phyloP scores from a whole-genome alignment of 768 basidiomycete species.

The Lentinula sp. region DNA sequence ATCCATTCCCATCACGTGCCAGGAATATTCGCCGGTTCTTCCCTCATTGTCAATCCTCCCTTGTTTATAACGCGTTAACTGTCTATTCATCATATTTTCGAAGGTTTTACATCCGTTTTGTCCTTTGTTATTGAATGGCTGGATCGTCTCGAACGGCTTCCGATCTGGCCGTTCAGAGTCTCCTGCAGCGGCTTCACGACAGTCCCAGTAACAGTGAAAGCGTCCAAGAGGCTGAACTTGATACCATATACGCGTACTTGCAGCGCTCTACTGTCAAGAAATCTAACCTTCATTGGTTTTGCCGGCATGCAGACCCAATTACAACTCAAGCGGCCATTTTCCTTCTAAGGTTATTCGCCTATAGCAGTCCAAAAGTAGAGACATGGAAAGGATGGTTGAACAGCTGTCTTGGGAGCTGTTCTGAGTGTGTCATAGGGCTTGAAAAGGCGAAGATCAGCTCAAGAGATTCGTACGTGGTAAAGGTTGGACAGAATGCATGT shows the following conservation, averaged over 20 bases:
- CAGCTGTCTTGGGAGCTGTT: constrained; percentile 55
- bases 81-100: neutral
- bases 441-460: constrained; percentile 61
- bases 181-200: constrained; percentile 54
- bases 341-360: constrained; percentile 78
- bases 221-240: constrained; percentile 43
- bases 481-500: neutral
- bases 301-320: constrained; percentile 48
- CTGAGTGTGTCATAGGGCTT: constrained; percentile 63
- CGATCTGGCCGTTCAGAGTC: constrained; percentile 17
- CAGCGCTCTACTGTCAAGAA: constrained; percentile 30
- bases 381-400: constrained; percentile 58
- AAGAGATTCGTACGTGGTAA: constrained; percentile 58
- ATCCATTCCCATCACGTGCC: neutral
- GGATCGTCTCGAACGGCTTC: neutral
- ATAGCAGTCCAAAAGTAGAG: constrained; percentile 50
- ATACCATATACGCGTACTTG: constrained; percentile 46
- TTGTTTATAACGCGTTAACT: too few relatives aligned
- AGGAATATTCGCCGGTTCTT: neutral
- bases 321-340: constrained; percentile 72
- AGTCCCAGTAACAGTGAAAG: constrained; percentile 47
- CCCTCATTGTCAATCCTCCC: neutral
- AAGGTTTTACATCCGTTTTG: neutral
- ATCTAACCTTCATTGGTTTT: constrained; percentile 78
- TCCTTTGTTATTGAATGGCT: neutral